These are phyloP conservation scores for Iodosphaeria phyllophila DNA, from an alignment of 2,329 filamentous ascomycete species.

Conservation along the genomic window DNA sequence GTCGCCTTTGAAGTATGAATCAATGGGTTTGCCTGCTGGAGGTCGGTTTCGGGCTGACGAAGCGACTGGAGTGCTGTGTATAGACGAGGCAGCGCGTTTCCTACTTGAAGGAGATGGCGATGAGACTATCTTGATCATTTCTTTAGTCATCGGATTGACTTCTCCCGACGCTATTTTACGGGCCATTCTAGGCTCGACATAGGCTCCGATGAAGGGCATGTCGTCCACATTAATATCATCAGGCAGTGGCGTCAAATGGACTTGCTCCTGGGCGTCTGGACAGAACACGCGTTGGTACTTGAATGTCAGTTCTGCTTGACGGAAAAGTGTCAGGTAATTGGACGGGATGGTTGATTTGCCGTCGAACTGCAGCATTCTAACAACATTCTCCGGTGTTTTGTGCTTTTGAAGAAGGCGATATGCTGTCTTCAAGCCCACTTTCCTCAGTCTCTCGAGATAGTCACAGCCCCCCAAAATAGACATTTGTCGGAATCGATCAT, in stretches of 20 bases:
- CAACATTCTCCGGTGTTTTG: slow-evolving; percentile 66
- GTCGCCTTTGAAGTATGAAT: slow-evolving; percentile 31
- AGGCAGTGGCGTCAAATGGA: slow-evolving; percentile 54
- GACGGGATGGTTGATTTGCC: slow-evolving; percentile 66
- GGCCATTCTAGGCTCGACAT: slow-evolving; percentile 51
- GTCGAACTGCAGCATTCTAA: slow-evolving; percentile 75
- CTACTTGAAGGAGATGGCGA: slow-evolving; percentile 20
- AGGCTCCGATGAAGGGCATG: slow-evolving; percentile 65
- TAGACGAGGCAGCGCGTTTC: slow-evolving; percentile 16
- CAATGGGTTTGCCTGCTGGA: slow-evolving; percentile 28
- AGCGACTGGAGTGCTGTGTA: slow-evolving; percentile 5
- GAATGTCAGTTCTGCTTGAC: slow-evolving; percentile 80
- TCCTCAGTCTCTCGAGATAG: slow-evolving; percentile 71
- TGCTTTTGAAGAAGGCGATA: slow-evolving; percentile 80
- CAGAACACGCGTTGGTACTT: slow-evolving; percentile 91
- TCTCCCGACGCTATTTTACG: slow-evolving; percentile 62
- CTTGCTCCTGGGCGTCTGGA: slow-evolving; percentile 48
- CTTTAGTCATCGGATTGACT: slow-evolving; percentile 77
- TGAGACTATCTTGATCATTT: slow-evolving; percentile 33
- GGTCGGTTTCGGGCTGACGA: slow-evolving; percentile 5
- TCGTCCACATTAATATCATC: slow-evolving; percentile 43
- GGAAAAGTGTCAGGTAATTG: slow-evolving; percentile 66
- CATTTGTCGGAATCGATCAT: slow-evolving; percentile 83
- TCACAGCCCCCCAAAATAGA: slow-evolving; percentile 93
- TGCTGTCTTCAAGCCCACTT: slow-evolving; percentile 83